These are phyloP conservation scores for Malassezia sp. DNA, from an alignment of 1,284 basidiomycete genomes.

Conservation along the genomic window DNA sequence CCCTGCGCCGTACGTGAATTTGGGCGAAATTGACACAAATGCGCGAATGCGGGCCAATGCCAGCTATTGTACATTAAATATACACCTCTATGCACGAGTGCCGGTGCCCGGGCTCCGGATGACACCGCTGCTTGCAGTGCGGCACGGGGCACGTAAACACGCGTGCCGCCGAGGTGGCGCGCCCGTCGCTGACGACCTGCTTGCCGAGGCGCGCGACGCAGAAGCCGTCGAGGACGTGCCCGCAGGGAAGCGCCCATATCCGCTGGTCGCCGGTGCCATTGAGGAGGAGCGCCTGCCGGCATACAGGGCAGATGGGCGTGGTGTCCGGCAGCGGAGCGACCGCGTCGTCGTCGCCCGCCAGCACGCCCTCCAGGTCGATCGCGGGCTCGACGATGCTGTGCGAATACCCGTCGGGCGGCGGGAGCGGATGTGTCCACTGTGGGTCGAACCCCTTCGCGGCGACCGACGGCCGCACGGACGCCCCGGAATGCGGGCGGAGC, in stretches of 20 bases:
- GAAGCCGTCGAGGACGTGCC: slow-evolving; percentile 36
- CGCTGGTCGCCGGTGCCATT: slow-evolving; percentile 25
- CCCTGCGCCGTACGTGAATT: too few species aligned
- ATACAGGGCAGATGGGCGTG: slow-evolving; percentile 35
- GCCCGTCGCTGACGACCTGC: neutral
- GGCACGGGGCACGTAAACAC: slow-evolving; percentile 31
- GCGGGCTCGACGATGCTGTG: slow-evolving; percentile 35
- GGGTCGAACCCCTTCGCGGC: slow-evolving; percentile 15
- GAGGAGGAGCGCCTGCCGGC: slow-evolving; percentile 26
- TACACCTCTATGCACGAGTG: slow-evolving; percentile 20
- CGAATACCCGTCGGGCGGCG: slow-evolving; percentile 19
- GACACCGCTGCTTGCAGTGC: slow-evolving; percentile 31
- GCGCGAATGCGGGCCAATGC: too few species aligned
- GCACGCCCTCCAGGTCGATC: slow-evolving; percentile 33
- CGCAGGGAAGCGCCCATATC: slow-evolving; percentile 36
- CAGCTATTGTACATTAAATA: slow-evolving; percentile 9
- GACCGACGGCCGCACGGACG: neutral
- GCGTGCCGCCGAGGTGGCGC: slow-evolving; percentile 13
- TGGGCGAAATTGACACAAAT: too few species aligned
- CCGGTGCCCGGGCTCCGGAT: slow-evolving; percentile 23
- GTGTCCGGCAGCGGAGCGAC: slow-evolving; percentile 32
- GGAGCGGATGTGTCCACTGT: slow-evolving; percentile 26
- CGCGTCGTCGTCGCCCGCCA: slow-evolving; percentile 27
- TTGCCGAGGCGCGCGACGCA: slow-evolving; percentile 29
- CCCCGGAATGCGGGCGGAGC: slow-evolving; percentile 9